phyloP scores from a whole-genome alignment of 1,284 basidiomycete species.

The Cutaneotrichosporon sp. region DNA sequence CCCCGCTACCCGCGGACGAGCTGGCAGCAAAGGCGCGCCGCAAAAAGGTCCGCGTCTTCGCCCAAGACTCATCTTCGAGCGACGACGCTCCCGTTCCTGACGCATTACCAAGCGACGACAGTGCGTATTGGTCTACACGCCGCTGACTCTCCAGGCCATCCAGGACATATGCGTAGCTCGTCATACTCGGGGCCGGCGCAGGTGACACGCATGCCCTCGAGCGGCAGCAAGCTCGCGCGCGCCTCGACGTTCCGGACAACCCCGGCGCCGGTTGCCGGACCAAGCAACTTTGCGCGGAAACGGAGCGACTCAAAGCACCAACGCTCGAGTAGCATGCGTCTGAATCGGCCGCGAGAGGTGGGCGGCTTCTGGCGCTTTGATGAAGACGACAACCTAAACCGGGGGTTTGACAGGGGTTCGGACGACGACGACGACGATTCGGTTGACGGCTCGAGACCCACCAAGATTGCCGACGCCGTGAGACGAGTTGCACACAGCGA shows the following conservation, averaged over 20 bases:
- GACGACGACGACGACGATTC: constrained; percentile 28
- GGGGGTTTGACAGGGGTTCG: constrained; percentile 26
- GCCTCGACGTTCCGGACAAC: constrained; percentile 17
- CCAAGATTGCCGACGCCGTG: constrained; percentile 23
- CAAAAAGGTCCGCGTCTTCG: constrained; percentile 21
- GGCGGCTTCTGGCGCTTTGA: constrained; percentile 5
- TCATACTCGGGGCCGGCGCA: constrained; percentile 25
- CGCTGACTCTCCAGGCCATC: constrained; percentile 9
- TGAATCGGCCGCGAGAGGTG: neutral
- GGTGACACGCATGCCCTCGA: constrained; percentile 12
- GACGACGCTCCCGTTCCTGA: constrained; percentile 13
- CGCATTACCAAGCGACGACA: constrained; percentile 11
- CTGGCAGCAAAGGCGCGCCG: constrained; percentile 17
- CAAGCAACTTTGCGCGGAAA: neutral
- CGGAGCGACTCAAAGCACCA: constrained; percentile 2
- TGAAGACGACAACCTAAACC: constrained; percentile 29
- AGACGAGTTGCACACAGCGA: constrained; percentile 21
- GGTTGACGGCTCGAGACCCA: constrained; percentile 16
- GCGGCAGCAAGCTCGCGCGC: constrained; percentile 19
- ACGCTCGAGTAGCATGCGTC: constrained; percentile 3
- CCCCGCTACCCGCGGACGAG: constrained; percentile 17
- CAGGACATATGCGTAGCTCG: constrained; percentile 22
- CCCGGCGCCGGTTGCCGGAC: neutral
- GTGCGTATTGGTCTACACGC: constrained; percentile 2
- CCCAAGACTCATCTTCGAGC: constrained; percentile 19